Conservation (phyloP, 129 eudicot species). For the Erigeron canadensis region DNA sequence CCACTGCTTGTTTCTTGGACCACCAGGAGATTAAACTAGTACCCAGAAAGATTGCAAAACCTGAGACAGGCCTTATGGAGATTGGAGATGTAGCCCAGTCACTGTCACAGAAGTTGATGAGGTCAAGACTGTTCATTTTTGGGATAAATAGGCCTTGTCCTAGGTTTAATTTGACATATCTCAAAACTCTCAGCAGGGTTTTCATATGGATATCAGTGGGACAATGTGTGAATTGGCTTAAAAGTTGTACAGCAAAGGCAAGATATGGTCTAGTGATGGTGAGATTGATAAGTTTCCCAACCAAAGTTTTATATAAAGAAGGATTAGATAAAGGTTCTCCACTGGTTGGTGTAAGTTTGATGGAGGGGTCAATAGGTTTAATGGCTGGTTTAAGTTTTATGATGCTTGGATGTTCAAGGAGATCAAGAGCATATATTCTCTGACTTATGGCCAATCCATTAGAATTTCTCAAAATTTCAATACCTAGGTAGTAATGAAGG, state of each 20-base stretch:
- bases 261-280: neutral
- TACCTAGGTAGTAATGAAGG: neutral
- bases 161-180: neutral
- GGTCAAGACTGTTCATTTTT: neutral
- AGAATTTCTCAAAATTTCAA: neutral
- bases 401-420: neutral
- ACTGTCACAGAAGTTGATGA: neutral
- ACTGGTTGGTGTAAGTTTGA: neutral
- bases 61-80: neutral
- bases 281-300: neutral
- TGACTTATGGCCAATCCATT: neutral
- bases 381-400: neutral
- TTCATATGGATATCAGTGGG: neutral
- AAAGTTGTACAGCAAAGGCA: neutral
- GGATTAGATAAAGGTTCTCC: neutral
- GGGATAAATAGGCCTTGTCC: neutral
- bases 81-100: neutral
- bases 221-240: neutral
- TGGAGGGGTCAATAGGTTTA: neutral
- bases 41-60: neutral
- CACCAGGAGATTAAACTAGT: neutral
- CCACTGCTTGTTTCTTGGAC: neutral
- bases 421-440: neutral
- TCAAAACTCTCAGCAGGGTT: neutral
- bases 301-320: neutral